phyloP scores from a whole-genome alignment of 257 asterid species.

The Capsicum chinense region DNA sequence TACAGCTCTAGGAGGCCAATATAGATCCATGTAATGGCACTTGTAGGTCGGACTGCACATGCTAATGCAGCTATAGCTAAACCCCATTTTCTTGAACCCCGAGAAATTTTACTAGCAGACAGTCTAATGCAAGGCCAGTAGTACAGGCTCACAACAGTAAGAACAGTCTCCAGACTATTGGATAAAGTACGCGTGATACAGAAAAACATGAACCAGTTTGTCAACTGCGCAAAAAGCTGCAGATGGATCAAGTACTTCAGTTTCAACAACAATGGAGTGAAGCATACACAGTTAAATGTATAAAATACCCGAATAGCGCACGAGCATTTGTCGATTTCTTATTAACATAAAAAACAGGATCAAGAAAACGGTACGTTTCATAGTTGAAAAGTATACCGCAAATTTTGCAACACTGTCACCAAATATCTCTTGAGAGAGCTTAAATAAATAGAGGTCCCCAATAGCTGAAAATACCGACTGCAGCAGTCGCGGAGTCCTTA shows the following conservation, averaged over 20 bases:
- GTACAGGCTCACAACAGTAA: conserved; percentile 80
- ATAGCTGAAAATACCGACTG: conserved; percentile 79
- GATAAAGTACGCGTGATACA: conserved; percentile 89
- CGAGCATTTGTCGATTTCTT: not conserved
- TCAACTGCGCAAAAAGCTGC: conserved; percentile 81
- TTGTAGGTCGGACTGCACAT: conserved; percentile 93
- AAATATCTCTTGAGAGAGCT: conserved; percentile 67
- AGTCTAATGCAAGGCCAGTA: conserved; percentile 91
- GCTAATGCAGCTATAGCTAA: conserved; percentile 79
- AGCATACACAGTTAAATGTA: not conserved
- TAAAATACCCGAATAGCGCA: not conserved
- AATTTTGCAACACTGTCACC: conserved; percentile 66
- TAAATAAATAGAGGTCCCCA: conserved; percentile 83
- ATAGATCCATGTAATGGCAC: conserved; percentile 91
- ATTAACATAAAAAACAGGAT: not conserved
- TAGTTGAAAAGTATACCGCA: conserved; percentile 73
- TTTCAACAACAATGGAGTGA: not conserved
- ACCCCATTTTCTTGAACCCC: conserved; percentile 68
- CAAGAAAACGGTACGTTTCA: not conserved
- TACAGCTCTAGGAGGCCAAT: conserved; percentile 74
- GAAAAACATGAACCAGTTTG: conserved; percentile 97
- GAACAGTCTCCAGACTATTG: conserved; percentile 87
- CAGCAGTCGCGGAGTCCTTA: conserved; percentile 79
- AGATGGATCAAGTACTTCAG: conserved; percentile 58
- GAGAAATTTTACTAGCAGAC: conserved; percentile 41